Percentiles rank a stretch among this genome's conserved stretches.
Conservation (phyloP, 805 yeast species). For the Brettanomyces naardenensis region DNA sequence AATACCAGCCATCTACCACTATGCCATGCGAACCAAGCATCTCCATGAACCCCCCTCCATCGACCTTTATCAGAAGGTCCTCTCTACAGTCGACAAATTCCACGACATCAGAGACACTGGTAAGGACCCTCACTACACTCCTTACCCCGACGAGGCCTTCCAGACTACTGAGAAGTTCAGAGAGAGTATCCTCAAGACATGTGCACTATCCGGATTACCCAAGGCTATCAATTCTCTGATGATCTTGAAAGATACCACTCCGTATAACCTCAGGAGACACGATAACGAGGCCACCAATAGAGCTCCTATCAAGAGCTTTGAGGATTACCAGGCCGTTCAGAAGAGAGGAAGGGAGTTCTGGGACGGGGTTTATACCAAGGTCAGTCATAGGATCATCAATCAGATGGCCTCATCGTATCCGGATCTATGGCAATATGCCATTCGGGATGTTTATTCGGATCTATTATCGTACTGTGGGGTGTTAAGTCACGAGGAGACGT, state of each 20-base stretch:
- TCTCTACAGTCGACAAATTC: conserved; percentile 19
- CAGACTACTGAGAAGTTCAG: conserved; percentile 44
- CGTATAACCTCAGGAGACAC: conserved; percentile 32
- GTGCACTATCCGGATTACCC: conserved; percentile 80
- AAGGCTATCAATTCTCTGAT: conserved; percentile 74
- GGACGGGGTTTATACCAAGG: conserved; percentile 68
- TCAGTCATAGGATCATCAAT: conserved; percentile 54
- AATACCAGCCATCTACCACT: conserved; percentile 65
- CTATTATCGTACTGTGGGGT: conserved; percentile 61
- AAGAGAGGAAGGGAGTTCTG: conserved; percentile 59
- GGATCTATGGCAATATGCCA: conserved; percentile 69
- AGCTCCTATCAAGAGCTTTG: conserved; percentile 9
- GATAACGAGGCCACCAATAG: conserved; percentile 9
- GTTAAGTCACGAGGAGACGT: conserved; percentile 60
- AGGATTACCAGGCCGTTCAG: conserved; percentile 13
- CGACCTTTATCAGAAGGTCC: conserved; percentile 12
- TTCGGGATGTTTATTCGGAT: conserved; percentile 71
- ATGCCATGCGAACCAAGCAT: conserved; percentile 37
- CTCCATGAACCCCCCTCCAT: conserved; percentile 8
- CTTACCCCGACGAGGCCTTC: conserved; percentile 8
- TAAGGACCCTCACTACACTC: conserved; percentile 8
- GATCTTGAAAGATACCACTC: conserved; percentile 57
- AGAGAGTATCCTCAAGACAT: conserved; percentile 71
- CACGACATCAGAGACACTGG: conserved; percentile 14
- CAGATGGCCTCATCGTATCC: conserved; percentile 76